Conservation (phyloP, 441 rosid species). For the Kokia cookei region DNA sequence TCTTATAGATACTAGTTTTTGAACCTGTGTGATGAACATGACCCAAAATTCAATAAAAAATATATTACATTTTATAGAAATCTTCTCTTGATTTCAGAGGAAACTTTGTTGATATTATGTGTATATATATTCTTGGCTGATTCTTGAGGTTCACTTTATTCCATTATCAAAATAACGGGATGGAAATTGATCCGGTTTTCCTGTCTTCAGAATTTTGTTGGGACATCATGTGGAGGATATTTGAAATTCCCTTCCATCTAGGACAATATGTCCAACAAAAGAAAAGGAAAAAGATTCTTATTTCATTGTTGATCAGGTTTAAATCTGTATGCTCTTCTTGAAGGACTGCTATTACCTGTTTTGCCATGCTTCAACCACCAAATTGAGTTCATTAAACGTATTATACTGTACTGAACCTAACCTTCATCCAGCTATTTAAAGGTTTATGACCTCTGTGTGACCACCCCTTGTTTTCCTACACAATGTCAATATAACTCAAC, state of each 20-base stretch:
- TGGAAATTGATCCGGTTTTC: background rate
- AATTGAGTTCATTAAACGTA: background rate
- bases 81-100: background rate
- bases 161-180: background rate
- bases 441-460: background rate
- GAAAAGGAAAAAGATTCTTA: background rate
- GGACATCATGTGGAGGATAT: background rate
- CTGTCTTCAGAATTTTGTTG: background rate
- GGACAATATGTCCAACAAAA: background rate
- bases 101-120: background rate
- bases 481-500: background rate
- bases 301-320: background rate
- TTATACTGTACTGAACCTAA: background rate
- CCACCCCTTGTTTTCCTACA: background rate
- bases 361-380: background rate
- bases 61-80: background rate
- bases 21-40: background rate
- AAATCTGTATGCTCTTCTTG: background rate
- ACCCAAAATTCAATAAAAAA: background rate
- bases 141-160: background rate
- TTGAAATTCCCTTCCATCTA: background rate
- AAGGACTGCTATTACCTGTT: background rate
- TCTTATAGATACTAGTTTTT: background rate
- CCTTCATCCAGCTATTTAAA: background rate
- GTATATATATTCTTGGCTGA: background rate